Conservation (phyloP, 768 basidiomycete species). For the Phylloporus sp. region DNA sequence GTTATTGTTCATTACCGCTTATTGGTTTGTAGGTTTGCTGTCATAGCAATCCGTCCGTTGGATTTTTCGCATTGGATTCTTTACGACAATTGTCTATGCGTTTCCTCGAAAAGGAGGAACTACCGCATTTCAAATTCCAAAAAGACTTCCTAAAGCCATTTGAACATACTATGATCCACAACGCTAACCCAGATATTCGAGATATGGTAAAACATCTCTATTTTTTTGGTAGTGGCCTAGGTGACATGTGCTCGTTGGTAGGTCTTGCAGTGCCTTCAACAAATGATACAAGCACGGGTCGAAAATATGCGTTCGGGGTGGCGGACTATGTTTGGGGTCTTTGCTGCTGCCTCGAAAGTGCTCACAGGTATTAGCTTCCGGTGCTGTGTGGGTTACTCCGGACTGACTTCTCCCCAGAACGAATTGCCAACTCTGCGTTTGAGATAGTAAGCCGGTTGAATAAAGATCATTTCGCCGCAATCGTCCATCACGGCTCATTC, state of each 20-base stretch:
- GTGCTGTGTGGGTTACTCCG: not conserved
- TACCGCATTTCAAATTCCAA: constrained; percentile 98
- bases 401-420: constrained; percentile 47
- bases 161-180: constrained; percentile 96
- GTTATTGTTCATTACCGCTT: constrained; percentile 3
- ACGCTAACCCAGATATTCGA: constrained; percentile 90
- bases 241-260: constrained; percentile 27
- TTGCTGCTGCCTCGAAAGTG: constrained; percentile 93
- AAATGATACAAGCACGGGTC: constrained; percentile 95
- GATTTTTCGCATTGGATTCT: constrained; percentile 95
- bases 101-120: constrained; percentile 97
- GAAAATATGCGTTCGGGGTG: constrained; percentile 97
- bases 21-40: constrained; percentile 76
- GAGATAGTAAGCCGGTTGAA: constrained; percentile 93
- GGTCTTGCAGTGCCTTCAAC: constrained; percentile 96
- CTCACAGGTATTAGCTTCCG: constrained; percentile 59
- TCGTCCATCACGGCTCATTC: constrained; percentile 91
- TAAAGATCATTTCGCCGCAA: constrained; percentile 83
- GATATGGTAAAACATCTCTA: constrained; percentile 70
- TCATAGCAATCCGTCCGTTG: constrained; percentile 95
- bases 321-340: constrained; percentile 99
- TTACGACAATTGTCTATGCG: constrained; percentile 96
- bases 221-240: not conserved
- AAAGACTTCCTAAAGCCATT: constrained; percentile 99
- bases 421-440: constrained; percentile 89